Evolutionary conservation across 2,329 filamentous ascomycete genomes (phyloP).

Genomic region (Colletotrichum phormii): DNA sequence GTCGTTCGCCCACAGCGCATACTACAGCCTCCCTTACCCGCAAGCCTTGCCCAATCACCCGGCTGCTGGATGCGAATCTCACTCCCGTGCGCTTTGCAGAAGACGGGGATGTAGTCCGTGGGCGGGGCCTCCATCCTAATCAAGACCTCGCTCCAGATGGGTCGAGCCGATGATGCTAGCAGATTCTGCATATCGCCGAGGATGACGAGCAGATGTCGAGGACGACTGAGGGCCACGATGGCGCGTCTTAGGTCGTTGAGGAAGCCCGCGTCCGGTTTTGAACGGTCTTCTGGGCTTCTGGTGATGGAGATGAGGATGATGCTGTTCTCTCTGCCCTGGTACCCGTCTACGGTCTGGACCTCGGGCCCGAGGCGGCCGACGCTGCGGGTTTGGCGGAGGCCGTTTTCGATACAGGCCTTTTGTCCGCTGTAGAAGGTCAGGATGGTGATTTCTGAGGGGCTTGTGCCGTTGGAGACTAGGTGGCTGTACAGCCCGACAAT

Average conservation of each 20-base stretch:
- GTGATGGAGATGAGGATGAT: conserved; percentile 85
- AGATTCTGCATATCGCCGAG: conserved; percentile 79
- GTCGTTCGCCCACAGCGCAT: conserved; percentile 1
- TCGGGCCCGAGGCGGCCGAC: conserved; percentile 35
- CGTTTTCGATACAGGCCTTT: conserved; percentile 70
- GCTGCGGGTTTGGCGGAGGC: conserved; percentile 47
- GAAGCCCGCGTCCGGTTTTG: conserved; percentile 73
- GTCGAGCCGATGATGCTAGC: conserved; percentile 43
- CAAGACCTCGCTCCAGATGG: conserved; percentile 63
- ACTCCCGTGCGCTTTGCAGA: conserved; percentile 69
- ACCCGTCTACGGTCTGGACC: conserved; percentile 81
- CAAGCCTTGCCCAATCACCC: conserved; percentile 60
- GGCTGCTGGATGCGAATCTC: conserved; percentile 63
- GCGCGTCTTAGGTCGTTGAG: conserved; percentile 71
- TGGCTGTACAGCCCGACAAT: conserved; percentile 79
- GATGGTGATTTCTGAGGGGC: conserved; percentile 75
- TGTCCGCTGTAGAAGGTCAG: conserved; percentile 93
- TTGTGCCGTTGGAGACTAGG: conserved; percentile 75
- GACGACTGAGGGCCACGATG: conserved; percentile 74
- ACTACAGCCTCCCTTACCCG: background rate
- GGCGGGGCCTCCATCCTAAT: conserved; percentile 53
- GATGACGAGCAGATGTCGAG: conserved; percentile 82
- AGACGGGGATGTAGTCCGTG: conserved; percentile 65
- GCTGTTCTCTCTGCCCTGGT: conserved; percentile 92
- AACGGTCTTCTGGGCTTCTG: conserved; percentile 68